Evolutionary conservation across 257 asterid genomes (phyloP).

Genomic region (Catharanthus roseus): DNA sequence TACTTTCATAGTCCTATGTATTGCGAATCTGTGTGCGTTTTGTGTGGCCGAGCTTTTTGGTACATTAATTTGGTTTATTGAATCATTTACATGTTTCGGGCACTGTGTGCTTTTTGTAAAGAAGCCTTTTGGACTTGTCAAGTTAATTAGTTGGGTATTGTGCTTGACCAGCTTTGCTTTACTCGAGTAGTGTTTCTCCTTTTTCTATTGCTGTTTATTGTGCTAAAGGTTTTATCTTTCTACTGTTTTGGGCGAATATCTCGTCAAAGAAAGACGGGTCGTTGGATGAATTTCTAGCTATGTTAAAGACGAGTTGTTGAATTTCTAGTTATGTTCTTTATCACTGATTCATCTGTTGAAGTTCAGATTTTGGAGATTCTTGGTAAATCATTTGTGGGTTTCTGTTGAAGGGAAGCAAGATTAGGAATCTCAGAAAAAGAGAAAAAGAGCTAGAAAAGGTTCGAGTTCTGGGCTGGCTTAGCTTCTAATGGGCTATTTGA

Average conservation of each 20-base stretch:
- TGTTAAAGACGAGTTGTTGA: constrained; percentile 13
- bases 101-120: constrained; percentile 25
- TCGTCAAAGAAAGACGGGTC: constrained; percentile 2
- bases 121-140: constrained; percentile 40
- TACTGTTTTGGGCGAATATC: constrained; percentile 6
- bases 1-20: not conserved
- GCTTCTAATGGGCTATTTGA: constrained; percentile 38
- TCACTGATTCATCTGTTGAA: constrained; percentile 10
- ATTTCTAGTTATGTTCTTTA: constrained; percentile 9
- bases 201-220: not conserved
- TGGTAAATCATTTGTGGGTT: constrained; percentile 16
- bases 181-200: constrained; percentile 14
- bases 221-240: constrained; percentile 7
- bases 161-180: constrained; percentile 44
- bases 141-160: constrained; percentile 28
- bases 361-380: constrained; percentile 22
- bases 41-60: not conserved
- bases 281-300: constrained; percentile 13
- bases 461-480: constrained; percentile 22
- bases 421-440: constrained; percentile 9
- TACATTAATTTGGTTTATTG: constrained; percentile 13
- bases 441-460: not conserved
- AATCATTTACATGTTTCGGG: no score
- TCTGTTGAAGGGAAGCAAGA: constrained; percentile 12
- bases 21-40: not conserved